These are phyloP conservation scores for Tardiomyces digboiensis DNA, from an alignment of 1,139 yeast species.

Conservation along the genomic window DNA sequence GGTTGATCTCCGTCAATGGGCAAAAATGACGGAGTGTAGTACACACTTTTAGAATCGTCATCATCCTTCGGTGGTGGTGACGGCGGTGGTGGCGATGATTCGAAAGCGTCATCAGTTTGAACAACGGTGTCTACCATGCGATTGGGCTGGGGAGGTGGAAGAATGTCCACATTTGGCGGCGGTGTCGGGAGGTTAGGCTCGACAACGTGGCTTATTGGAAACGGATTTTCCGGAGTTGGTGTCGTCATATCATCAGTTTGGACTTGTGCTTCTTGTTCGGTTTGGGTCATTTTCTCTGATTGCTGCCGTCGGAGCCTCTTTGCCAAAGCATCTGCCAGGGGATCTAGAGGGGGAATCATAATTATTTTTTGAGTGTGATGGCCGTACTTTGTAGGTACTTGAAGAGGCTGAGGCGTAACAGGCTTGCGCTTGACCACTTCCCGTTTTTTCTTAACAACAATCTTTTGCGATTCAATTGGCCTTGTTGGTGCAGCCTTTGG, in stretches of 20 bases:
- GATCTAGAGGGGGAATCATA: conserved; percentile 11
- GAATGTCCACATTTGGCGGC: too few species aligned
- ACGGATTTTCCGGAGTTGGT: not conserved
- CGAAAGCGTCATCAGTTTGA: not conserved
- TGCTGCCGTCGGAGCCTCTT: conserved; percentile 10
- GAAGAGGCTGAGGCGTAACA: not conserved
- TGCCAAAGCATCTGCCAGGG: conserved; percentile 16
- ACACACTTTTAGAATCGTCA: conserved; percentile 11
- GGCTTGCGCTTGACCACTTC: not conserved
- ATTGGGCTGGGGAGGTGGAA: not conserved
- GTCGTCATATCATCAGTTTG: conserved; percentile 12
- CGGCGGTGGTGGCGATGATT: conserved; percentile 3
- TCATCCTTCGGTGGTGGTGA: not conserved
- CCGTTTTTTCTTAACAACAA: not conserved
- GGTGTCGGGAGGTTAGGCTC: not conserved
- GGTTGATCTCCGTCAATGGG: conserved; percentile 2
- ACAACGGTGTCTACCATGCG: not conserved
- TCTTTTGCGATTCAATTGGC: not conserved
- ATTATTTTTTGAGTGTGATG: conserved; percentile 2
- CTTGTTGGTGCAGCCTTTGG: not conserved
- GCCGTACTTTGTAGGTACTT: not conserved
- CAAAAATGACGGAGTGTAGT: conserved; percentile 12
- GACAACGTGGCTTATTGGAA: too few species aligned
- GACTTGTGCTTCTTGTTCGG: conserved; percentile 8
- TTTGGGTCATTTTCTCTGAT: conserved; percentile 2